Evolutionary conservation across 108 stramenopile genomes (phyloP).

Genomic region (Skeletonema tropicum): DNA sequence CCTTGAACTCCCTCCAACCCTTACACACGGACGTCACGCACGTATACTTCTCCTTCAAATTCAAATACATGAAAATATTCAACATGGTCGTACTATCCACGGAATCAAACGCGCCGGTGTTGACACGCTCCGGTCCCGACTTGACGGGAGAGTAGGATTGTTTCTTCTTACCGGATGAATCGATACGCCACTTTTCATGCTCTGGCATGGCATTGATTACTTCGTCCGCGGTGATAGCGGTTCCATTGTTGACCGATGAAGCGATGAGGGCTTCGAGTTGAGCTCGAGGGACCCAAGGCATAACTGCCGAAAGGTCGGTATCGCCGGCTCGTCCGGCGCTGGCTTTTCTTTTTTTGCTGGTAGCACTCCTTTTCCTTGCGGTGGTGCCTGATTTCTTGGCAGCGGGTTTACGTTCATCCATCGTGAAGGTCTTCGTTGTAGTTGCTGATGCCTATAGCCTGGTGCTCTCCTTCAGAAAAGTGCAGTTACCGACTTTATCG

Average conservation of each 20-base stretch:
- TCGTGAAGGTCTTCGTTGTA: not conserved
- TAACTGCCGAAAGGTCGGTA: not conserved
- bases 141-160: not conserved
- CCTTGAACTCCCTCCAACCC: constrained; percentile 10
- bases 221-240: not conserved
- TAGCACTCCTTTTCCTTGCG: not conserved
- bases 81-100: not conserved
- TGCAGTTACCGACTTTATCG: too few species aligned
- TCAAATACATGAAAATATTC: constrained; percentile 5
- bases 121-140: not conserved
- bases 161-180: not conserved
- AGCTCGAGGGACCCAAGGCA: not conserved
- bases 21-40: constrained; percentile 7
- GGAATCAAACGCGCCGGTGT: not conserved
- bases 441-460: too few species aligned
- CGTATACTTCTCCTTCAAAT: not conserved
- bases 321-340: not conserved
- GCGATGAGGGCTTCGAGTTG: not conserved
- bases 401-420: constrained; percentile 2
- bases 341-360: not conserved
- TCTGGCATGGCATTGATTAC: constrained; percentile 1
- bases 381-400: not conserved
- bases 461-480: too few species aligned
- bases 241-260: not conserved
- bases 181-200: not conserved